These are phyloP conservation scores for Rachicladosporium sp. DNA, from an alignment of 2,329 filamentous ascomycete genomes.

Conservation along the genomic window DNA sequence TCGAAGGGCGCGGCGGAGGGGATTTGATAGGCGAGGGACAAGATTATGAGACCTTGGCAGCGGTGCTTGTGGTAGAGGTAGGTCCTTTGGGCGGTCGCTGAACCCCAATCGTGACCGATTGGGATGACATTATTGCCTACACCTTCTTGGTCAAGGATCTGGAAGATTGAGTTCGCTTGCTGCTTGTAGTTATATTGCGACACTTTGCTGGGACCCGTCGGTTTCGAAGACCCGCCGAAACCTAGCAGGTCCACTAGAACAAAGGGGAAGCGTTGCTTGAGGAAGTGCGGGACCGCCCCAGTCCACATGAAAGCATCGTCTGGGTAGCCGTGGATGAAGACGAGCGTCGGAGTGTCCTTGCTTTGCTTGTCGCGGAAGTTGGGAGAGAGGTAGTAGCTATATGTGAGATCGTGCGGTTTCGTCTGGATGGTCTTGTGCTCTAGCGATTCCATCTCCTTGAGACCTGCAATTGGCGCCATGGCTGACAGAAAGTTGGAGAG, in stretches of 20 bases:
- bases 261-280: conserved; percentile 18
- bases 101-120: conserved; percentile 33
- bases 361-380: conserved; percentile 13
- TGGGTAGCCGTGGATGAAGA: conserved; percentile 40
- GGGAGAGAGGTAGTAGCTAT: conserved; percentile 19
- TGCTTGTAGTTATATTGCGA: conserved; percentile 23
- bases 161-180: conserved; percentile 26
- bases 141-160: conserved; percentile 29
- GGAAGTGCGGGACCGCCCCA: conserved; percentile 16
- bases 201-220: conserved; percentile 18
- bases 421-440: conserved; percentile 15
- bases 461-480: conserved; percentile 4
- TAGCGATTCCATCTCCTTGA: conserved; percentile 14
- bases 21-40: conserved; percentile 32
- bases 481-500: too few species aligned
- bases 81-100: conserved; percentile 27
- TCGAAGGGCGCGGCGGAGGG: conserved; percentile 25
- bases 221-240: conserved; percentile 27
- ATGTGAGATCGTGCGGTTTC: conserved; percentile 16
- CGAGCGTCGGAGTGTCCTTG: conserved; percentile 22
- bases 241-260: conserved; percentile 30
- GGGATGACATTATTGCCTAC: conserved; percentile 25
- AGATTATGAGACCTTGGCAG: conserved; percentile 29
- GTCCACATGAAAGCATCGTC: conserved; percentile 37
- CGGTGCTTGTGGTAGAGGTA: conserved; percentile 31